Base-by-base conservation (phyloP, 441 rosid genomes). In the Biscutella auriculata region DNA sequence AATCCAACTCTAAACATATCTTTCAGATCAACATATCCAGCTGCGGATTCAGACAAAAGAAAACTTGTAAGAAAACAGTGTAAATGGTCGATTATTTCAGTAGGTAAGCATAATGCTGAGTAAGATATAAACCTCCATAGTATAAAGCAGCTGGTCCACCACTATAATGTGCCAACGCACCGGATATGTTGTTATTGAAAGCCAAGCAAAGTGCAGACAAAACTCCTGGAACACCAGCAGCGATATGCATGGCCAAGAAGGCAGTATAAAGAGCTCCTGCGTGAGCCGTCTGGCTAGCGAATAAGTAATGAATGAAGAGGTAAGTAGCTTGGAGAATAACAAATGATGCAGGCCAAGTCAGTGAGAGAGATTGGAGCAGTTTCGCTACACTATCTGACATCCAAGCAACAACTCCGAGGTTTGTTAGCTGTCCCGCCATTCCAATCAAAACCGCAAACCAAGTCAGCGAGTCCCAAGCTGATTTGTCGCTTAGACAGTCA, bases 121-220 rank as follows among this genome's bases (percentile, higher is more conserved):
- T 6, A 11, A 23, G 34, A 37, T 6, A 13, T 50, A 45, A 47
- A 25, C 96, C 95, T 81, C 95, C 98, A 35, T 72, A 88, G 69
- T 84, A 92, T 6, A 92, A 84, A 49, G 96, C 96, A 46, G 98
- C 93, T 76, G 90, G 95, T 50, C 96, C 98, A 54, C 98, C 78
- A 69, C 91, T 92, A 53, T 85, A 88, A 76, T 92, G 98, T 11
- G 98, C 82, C 60, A 82, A 45, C 9, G 98, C 82, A 53, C 87
- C 96, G 39, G 89, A 88, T 21, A 91, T 85, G 77, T 80, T 88
- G 26, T 88, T 88, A 63, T 85, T 88, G 58, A 73, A 88, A 42
- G 96, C 88, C 57, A 91, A 80, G 53, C 91, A 95, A 42, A 91
- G 63, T 2, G 94, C 91, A 26, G 98, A 85, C 52, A 88, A 42